Evolutionary conservation across 768 basidiomycete genomes (phyloP).

Genomic region (Calvatia gigantea): DNA sequence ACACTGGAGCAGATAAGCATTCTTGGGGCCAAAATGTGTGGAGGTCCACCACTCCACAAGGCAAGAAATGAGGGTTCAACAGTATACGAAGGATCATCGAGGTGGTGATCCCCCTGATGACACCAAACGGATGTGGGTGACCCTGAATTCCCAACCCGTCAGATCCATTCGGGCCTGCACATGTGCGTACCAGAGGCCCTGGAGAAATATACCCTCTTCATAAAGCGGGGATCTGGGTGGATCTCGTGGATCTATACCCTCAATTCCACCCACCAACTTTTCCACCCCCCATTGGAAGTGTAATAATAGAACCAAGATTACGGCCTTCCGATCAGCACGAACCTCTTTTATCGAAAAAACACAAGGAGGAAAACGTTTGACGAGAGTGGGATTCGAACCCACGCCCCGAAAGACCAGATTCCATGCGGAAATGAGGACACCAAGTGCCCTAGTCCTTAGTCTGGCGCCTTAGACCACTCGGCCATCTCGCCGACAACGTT

Average conservation of each 20-base stretch:
- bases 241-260: neutral
- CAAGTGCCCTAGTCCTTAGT: constrained; percentile 29
- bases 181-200: too few relatives aligned
- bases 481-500: constrained; percentile 69
- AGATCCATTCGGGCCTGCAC: too few relatives aligned
- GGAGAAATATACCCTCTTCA: neutral
- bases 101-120: too few relatives aligned
- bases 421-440: neutral
- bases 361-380: constrained; percentile 9
- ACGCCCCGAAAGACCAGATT: constrained; percentile 41
- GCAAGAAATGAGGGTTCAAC: too few relatives aligned
- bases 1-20: too few relatives aligned
- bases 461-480: constrained; percentile 83
- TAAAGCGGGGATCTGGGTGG: neutral
- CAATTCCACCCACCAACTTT: neutral
- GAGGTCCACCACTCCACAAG: too few relatives aligned
- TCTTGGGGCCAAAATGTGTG: too few relatives aligned
- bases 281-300: neutral
- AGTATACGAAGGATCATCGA: too few relatives aligned
- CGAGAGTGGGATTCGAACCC: constrained; percentile 60
- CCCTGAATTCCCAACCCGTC: too few relatives aligned
- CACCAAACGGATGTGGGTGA: too few relatives aligned
- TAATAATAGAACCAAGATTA: neutral
- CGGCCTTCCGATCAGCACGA: neutral
- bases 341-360: neutral